Evolutionary conservation across 1,284 basidiomycete genomes (phyloP).

Genomic region (Vanrija sp.): DNA sequence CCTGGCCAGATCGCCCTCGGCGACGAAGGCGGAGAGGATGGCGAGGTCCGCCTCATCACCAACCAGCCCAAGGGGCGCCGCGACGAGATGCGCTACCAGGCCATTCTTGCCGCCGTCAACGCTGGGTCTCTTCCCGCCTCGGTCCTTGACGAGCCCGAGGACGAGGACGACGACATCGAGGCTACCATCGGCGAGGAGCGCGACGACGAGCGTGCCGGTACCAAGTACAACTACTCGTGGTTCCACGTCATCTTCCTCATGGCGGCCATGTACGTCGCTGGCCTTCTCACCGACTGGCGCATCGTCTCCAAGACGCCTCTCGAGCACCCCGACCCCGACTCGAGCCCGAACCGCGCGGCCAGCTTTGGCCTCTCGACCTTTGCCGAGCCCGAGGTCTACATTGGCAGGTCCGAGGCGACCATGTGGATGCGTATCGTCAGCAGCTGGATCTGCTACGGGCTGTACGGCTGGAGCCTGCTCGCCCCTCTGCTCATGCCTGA

Average conservation of each 20-base stretch:
- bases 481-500: conserved; percentile 86
- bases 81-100: conserved; percentile 89
- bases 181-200: conserved; percentile 64
- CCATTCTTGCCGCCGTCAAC: conserved; percentile 89
- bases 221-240: conserved; percentile 98
- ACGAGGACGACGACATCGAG: conserved; percentile 71
- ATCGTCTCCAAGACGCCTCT: conserved; percentile 42
- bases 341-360: conserved; percentile 6
- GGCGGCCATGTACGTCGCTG: conserved; percentile 95
- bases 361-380: conserved; percentile 4
- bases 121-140: conserved; percentile 94
- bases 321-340: conserved; percentile 25
- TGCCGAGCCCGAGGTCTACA: conserved; percentile 68
- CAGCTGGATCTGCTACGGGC: conserved; percentile 84
- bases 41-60: conserved; percentile 65
- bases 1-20: conserved; percentile 59
- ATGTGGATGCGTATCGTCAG: conserved; percentile 99
- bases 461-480: conserved; percentile 86
- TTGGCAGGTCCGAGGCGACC: conserved; percentile 88
- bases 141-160: conserved; percentile 73
- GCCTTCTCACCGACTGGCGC: conserved; percentile 97
- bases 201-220: conserved; percentile 93
- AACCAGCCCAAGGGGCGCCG: conserved; percentile 75
- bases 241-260: conserved; percentile 98
- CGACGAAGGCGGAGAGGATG: conserved; percentile 49